Conservation (phyloP, 2,329 filamentous ascomycete species). For the Xylaria sp. region DNA sequence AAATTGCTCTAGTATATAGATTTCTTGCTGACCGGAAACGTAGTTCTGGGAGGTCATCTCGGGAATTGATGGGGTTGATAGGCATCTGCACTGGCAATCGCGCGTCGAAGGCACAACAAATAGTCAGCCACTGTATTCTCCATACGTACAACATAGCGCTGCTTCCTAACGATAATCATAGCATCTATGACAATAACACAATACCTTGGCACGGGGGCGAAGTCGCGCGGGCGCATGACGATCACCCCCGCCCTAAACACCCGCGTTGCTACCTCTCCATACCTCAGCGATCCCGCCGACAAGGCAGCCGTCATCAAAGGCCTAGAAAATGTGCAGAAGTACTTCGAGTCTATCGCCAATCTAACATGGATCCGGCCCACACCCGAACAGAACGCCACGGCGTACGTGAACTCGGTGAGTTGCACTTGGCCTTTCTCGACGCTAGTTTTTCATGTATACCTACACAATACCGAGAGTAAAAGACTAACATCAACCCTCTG, state of each 20-base stretch:
- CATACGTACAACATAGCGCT: not conserved
- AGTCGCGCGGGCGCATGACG: slow-evolving; percentile 69
- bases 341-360: slow-evolving; percentile 63
- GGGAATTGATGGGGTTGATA: slow-evolving; percentile 65
- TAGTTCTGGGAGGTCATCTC: slow-evolving; percentile 66
- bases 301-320: slow-evolving; percentile 68
- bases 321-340: slow-evolving; percentile 67
- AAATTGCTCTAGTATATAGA: not conserved
- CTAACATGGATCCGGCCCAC: slow-evolving; percentile 67
- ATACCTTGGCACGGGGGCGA: slow-evolving; percentile 71
- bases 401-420: slow-evolving; percentile 59
- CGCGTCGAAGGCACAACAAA: slow-evolving; percentile 64
- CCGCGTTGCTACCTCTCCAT: slow-evolving; percentile 67
- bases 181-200: slow-evolving; percentile 64
- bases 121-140: not conserved
- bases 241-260: slow-evolving; percentile 68
- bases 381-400: slow-evolving; percentile 60
- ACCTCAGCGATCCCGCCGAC: slow-evolving; percentile 67
- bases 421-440: not conserved
- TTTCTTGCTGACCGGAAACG: slow-evolving; percentile 19
- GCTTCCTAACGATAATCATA: slow-evolving; percentile 36
- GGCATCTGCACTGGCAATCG: slow-evolving; percentile 73
- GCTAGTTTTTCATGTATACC: not conserved
- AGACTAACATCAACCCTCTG: not conserved
- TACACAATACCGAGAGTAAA: not conserved